A percentile compares a stretch with the other conserved stretches of the same genome.
Evolutionary conservation across 1,284 basidiomycete genomes (phyloP).

Genomic region (Ceratobasidium sp.): DNA sequence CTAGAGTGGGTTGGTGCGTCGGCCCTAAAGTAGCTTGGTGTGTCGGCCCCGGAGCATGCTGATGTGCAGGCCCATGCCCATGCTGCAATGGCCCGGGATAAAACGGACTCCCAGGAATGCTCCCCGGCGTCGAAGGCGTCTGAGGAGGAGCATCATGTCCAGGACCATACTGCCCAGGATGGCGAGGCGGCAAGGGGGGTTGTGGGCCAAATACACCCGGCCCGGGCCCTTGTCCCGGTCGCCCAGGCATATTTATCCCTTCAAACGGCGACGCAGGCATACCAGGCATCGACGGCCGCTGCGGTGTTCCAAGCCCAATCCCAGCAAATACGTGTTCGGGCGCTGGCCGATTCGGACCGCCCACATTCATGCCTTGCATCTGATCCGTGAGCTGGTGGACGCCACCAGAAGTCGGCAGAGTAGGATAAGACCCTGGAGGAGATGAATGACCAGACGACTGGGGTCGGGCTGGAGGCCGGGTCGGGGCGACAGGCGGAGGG

Average conservation of each 20-base stretch:
- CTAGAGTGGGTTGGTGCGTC: neutral
- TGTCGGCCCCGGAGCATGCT: conserved; percentile 11
- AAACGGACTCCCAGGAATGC: conserved; percentile 30
- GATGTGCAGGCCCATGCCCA: conserved; percentile 18
- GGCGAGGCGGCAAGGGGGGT: too few species aligned
- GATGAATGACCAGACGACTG: conserved; percentile 20
- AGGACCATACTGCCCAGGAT: neutral
- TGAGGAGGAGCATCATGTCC: conserved; percentile 5
- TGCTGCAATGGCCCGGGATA: conserved; percentile 33
- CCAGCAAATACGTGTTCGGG: conserved; percentile 38
- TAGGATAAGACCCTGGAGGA: neutral
- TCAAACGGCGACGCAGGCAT: conserved; percentile 26
- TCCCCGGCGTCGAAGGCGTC: conserved; percentile 9
- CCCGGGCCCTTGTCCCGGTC: neutral
- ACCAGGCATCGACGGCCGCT: conserved; percentile 7
- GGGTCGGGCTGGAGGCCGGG: conserved; percentile 29
- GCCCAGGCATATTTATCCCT: conserved; percentile 12
- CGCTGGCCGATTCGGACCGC: conserved; percentile 16
- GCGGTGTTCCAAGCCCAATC: neutral
- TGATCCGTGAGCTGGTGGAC: conserved; percentile 24
- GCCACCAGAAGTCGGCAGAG: neutral
- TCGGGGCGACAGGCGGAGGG: conserved; percentile 16
- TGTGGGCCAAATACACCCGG: neutral
- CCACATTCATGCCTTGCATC: conserved; percentile 31
- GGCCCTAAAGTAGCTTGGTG: neutral